Base-by-base conservation (phyloP, 116 monocot species). In the Dioscorea cayenensis region DNA sequence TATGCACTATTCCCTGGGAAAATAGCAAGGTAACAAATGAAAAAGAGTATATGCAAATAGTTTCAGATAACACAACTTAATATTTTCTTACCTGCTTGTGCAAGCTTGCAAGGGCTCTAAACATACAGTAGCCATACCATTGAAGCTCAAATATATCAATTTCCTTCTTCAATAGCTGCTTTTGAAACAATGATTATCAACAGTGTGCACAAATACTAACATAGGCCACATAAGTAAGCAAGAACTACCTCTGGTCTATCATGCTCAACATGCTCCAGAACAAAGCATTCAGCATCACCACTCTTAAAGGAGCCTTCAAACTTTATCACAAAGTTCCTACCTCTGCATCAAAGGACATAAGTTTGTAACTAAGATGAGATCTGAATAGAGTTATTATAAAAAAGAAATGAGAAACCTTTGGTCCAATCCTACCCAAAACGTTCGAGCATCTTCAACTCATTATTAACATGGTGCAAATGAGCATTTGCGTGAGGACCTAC, bases 121-220 rank as follows among this genome's bases (percentile, higher is more conserved):
- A 90, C 88, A 97, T 81, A 72, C 97, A 97, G 63, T 76, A 90
- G 20, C 93, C 90, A 69, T 93, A 97, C 97, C 97, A 93, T 62
- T 78, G 82, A 5, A 97, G 75, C 84, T 89, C 88, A 79, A 78
- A 75, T 2, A 97, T 13, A 64, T 75, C 75, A 74, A 93, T 90
- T 66, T 90, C 90, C 70, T 81, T 92, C 65, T 86, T 97, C 73
- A 97, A 70, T 28, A 83, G 60, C 97, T 97, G 62, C 22, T 11
- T 11, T 23, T 23, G 62, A 23, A 62, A 11, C 5, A 60, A 23
- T 43, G 36, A 66, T 75, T 35, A 75, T 50, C 16, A 17, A 0
- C 25, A 19, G 60, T 3, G 43, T 25, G 49, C 49, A 52, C 70
- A 60, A 7, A 69, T 29, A 52, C 14, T 22, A 4, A 67, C n/a